phyloP scores from a whole-genome alignment of 2,329 filamentous ascomycete species.

The Diaporthe caulivora region DNA sequence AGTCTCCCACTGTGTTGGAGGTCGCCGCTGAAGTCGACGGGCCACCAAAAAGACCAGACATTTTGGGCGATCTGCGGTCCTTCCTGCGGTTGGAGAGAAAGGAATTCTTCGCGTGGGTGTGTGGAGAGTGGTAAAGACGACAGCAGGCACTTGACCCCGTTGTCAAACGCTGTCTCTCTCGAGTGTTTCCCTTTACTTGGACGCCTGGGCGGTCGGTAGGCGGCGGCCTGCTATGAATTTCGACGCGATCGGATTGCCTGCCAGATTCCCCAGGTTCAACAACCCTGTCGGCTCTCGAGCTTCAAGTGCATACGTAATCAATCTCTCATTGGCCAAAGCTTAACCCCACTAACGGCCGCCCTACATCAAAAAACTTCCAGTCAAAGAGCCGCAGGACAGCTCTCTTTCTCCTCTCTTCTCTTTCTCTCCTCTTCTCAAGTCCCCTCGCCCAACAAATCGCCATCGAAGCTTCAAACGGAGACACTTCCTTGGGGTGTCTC shows the following conservation, averaged over 20 bases:
- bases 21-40: constrained; percentile 62
- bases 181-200: constrained; percentile 2
- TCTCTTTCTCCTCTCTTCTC: constrained; percentile 39
- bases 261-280: constrained; percentile 6
- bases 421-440: constrained; percentile 59
- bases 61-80: constrained; percentile 50
- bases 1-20: constrained; percentile 85
- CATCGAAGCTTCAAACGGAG: constrained; percentile 98
- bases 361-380: constrained; percentile 39
- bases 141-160: neutral
- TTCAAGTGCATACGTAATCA: constrained; percentile 33
- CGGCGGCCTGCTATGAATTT: constrained; percentile 34
- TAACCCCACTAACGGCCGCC: constrained; percentile 28
- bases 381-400: constrained; percentile 37
- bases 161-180: constrained; percentile 3
- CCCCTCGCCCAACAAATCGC: constrained; percentile 99
- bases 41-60: constrained; percentile 74
- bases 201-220: constrained; percentile 20
- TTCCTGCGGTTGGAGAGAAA: neutral
- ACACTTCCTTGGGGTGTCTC: constrained; percentile 56
- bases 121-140: neutral
- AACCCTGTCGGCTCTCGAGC: constrained; percentile 28
- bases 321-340: constrained; percentile 25
- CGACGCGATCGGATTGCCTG: constrained; percentile 26
- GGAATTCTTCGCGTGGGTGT: too few relatives aligned